Evolutionary conservation across 2,329 filamentous ascomycete genomes (phyloP), one percentile per base, ranked within the genome.

Genomic region (Sarocladiaceae sp.): DNA sequence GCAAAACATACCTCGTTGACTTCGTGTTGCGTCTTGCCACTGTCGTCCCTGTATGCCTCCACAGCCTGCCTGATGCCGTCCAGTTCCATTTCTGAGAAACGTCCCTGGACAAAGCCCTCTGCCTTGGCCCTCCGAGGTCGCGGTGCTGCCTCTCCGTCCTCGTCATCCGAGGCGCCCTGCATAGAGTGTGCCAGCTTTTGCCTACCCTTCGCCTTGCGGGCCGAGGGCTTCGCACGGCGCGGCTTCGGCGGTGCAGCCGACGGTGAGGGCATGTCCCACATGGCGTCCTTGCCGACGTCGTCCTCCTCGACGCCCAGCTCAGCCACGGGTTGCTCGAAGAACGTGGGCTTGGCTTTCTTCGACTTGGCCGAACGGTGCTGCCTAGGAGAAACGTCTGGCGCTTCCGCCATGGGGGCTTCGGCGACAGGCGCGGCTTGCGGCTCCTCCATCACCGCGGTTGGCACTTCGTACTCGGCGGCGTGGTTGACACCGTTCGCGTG

Each of bases 301-400:
- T 56, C 54, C 23, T 59, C 55, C 18, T 53, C 37, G 13, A 59
- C 60, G 0, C 56, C 57, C 4, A 57, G 29, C 7, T 46, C 44
- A 3, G 36, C 55, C 10, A 61, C 55, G 2, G 64, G 60, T 51
- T 69, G 62, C 37, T 70, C 66, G 56, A 73, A 74, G 52, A 68
- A 75, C 17, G 73, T 74, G 10, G 73, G 71, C 59, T 79, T 79
- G 46, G 71, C 67, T 63, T 75, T 79, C 64, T 75, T 78, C 39
- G 68, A 66, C 52, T 68, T 63, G 28, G 68, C 69, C 29, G 71
- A 64, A 23, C 67, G 64, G 35, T 60, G 53, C 55, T 57, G 63
- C 55, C 62, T 64, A 22, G 56, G 54, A 42, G 52, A 55, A n/a
- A 51, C 22, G 17, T 36, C 50, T 6, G 55, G 31, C 17, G 52